A percentile compares a stretch with the other conserved stretches of the same genome.
phyloP scores from a whole-genome alignment of 306 rosid genomes.

The Rosa lucieae region DNA sequence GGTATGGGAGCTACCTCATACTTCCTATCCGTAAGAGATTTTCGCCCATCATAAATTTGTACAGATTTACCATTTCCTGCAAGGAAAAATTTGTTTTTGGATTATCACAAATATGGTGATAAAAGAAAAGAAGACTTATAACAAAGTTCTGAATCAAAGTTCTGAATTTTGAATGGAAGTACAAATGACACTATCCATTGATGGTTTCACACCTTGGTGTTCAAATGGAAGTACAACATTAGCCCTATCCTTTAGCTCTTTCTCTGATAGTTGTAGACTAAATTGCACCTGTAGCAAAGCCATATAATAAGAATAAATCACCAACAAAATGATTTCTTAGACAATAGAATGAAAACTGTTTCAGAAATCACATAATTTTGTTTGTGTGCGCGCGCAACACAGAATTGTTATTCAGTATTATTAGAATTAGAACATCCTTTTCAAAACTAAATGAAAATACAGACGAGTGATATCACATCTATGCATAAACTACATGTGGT shows the following conservation, averaged over 20 bases:
- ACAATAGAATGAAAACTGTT: background rate
- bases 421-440: background rate
- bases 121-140: background rate
- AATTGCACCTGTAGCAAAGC: constrained; percentile 67
- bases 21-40: constrained; percentile 49
- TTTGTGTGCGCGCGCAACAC: background rate
- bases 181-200: constrained; percentile 1
- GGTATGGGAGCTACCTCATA: constrained; percentile 36
- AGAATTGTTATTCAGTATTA: background rate
- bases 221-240: constrained; percentile 93
- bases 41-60: constrained; percentile 86
- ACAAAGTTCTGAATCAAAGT: too few relatives aligned
- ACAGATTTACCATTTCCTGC: constrained; percentile 78
- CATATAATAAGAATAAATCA: background rate
- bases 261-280: constrained; percentile 85
- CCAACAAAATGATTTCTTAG: background rate
- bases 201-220: constrained; percentile 70
- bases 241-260: constrained; percentile 83
- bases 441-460: background rate
- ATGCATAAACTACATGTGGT: background rate
- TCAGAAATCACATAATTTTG: background rate
- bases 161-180: too few relatives aligned
- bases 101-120: constrained; percentile 8
- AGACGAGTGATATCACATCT: background rate
- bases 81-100: constrained; percentile 10